A percentile compares a stretch with the other conserved stretches of the same genome.
These are phyloP conservation scores for Trichophaea hybrida DNA, from an alignment of 2,329 filamentous ascomycete genomes.

Conservation along the genomic window DNA sequence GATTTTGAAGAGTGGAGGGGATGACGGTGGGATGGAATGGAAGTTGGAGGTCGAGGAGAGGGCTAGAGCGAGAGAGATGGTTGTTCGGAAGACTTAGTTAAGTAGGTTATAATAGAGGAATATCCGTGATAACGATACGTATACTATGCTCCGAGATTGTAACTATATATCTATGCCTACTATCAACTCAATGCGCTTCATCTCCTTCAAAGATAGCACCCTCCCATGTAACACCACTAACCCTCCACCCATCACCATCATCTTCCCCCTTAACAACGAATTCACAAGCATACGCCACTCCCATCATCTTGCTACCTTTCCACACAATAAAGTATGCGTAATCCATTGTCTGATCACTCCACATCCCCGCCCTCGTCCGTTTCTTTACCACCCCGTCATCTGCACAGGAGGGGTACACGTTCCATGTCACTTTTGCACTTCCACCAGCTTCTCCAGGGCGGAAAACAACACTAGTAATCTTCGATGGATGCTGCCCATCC, in stretches of 20 bases:
- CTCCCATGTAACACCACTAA: conserved; percentile 24
- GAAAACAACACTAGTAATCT: background rate
- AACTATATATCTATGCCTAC: background rate
- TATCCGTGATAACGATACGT: background rate
- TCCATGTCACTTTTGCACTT: conserved; percentile 17
- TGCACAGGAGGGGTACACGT: conserved; percentile 13
- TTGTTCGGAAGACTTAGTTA: conserved; percentile 1
- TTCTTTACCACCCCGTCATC: conserved; percentile 1
- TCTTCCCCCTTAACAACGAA: conserved; percentile 10
- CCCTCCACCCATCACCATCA: conserved; percentile 16
- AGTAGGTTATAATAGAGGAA: too few species aligned
- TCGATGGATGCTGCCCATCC: background rate
- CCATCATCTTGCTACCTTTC: conserved; percentile 20
- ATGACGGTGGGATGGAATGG: conserved; percentile 17
- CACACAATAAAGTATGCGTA: conserved; percentile 25
- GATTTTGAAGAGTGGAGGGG: conserved; percentile 32
- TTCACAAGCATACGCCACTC: conserved; percentile 22
- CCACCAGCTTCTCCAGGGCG: background rate
- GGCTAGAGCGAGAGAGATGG: conserved; percentile 22
- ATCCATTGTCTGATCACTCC: conserved; percentile 23
- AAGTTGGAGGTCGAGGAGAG: conserved; percentile 20
- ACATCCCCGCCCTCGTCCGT: conserved; percentile 11
- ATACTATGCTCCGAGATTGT: background rate
- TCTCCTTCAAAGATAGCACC: conserved; percentile 20
- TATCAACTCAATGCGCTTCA: background rate